phyloP scores from a whole-genome alignment of 306 rosid genomes.

The Trifolium fragiferum region DNA sequence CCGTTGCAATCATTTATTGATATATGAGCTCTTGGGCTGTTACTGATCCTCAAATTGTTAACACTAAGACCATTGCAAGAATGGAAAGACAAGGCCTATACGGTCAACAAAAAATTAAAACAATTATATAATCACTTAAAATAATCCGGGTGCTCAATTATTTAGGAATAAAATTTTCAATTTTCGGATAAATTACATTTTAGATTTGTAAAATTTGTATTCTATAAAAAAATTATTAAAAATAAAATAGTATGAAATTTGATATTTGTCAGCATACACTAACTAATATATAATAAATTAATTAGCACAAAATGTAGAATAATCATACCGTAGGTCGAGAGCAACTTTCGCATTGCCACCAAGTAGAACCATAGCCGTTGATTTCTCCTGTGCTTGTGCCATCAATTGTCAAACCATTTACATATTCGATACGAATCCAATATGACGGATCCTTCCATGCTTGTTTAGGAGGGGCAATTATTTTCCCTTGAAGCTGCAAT shows the following conservation, averaged over 20 bases:
- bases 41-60: background rate
- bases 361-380: constrained; percentile 31
- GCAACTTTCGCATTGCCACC: constrained; percentile 41
- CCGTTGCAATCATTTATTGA: constrained; percentile 11
- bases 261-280: no score
- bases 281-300: no score
- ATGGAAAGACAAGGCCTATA: background rate
- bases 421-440: background rate
- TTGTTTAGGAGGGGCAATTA: constrained; percentile 26
- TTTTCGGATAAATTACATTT: no score
- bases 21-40: constrained; percentile 45
- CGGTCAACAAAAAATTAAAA: background rate
- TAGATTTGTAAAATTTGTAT: no score
- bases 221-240: no score
- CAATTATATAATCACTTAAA: no score
- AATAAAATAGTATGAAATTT: no score
- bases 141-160: background rate
- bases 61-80: constrained; percentile 11
- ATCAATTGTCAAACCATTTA: constrained; percentile 22
- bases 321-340: background rate
- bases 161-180: no score
- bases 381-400: constrained; percentile 31
- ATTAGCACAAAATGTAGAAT: background rate
- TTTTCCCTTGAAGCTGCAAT: constrained; percentile 26
- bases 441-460: background rate